Evolutionary conservation across 805 yeast genomes (phyloP).

Genomic region (Cyberlindnera lachancei): DNA sequence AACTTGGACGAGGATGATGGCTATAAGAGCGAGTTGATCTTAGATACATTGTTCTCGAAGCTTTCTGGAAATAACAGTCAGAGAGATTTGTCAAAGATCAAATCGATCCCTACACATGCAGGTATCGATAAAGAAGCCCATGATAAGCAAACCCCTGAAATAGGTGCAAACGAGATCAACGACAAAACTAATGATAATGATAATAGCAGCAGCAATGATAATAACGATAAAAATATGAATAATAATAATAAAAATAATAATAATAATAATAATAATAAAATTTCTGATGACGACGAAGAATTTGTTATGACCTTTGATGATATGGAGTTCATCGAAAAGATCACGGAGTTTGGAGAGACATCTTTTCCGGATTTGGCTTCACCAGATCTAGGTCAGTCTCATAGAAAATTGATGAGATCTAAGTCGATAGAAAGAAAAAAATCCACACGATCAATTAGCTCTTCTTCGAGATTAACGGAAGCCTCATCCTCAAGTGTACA

Average conservation of each 20-base stretch:
- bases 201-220: no score
- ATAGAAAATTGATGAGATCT: conserved; percentile 25
- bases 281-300: conserved; percentile 12
- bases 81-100: not conserved
- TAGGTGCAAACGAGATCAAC: no score
- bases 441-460: conserved; percentile 25
- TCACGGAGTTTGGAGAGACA: conserved; percentile 35
- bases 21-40: not conserved
- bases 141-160: not conserved
- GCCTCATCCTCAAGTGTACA: conserved; percentile 3
- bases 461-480: conserved; percentile 16
- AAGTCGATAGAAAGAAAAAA: conserved; percentile 29
- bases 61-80: not conserved
- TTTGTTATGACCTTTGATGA: conserved; percentile 23
- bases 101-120: no score
- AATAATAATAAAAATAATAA: no score
- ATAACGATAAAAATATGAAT: no score
- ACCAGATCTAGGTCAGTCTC: conserved; percentile 24
- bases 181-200: no score
- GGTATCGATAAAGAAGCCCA: not conserved
- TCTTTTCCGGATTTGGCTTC: conserved; percentile 27
- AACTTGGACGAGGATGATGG: conserved; percentile 11
- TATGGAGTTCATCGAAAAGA: conserved; percentile 30
- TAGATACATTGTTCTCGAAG: conserved; percentile 5
- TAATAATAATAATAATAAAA: no score